A percentile compares a stretch with the other conserved stretches of the same genome.
phyloP scores from a whole-genome alignment of 768 basidiomycete species.

The Hortiboletus flavorubellus region DNA sequence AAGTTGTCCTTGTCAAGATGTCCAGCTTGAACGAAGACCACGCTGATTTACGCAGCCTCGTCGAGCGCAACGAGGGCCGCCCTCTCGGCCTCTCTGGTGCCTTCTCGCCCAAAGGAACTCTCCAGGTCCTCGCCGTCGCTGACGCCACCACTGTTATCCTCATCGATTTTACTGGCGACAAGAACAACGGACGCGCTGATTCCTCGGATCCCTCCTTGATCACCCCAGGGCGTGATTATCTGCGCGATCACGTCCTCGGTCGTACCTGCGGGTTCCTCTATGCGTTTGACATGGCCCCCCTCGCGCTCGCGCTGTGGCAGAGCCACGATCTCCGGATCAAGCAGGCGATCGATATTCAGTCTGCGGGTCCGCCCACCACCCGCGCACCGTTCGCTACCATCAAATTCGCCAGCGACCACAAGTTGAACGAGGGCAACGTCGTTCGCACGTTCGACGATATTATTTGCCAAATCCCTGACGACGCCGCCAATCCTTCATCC shows the following conservation, averaged over 20 bases:
- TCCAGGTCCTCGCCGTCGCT: slow-evolving; percentile 27
- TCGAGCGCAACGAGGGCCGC: slow-evolving; percentile 33
- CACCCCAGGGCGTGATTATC: slow-evolving; percentile 23
- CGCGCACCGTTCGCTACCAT: slow-evolving; percentile 23
- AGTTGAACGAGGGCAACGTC: slow-evolving; percentile 18
- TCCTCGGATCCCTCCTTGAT: slow-evolving; percentile 16
- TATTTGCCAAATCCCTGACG: background rate
- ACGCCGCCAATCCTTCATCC: background rate
- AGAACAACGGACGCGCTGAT: slow-evolving; percentile 34
- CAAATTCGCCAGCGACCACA: slow-evolving; percentile 7
- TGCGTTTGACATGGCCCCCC: slow-evolving; percentile 29
- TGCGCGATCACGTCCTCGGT: slow-evolving; percentile 28
- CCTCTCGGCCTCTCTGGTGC: slow-evolving; percentile 29
- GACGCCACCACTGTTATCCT: slow-evolving; percentile 27
- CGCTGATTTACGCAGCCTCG: slow-evolving; percentile 17
- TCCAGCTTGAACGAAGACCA: slow-evolving; percentile 23
- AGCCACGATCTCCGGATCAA: slow-evolving; percentile 32
- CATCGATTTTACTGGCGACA: slow-evolving; percentile 25
- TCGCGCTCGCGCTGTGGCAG: slow-evolving; percentile 32
- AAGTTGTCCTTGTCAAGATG: slow-evolving; percentile 15
- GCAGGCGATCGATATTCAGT: slow-evolving; percentile 33
- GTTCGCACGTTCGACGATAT: slow-evolving; percentile 5
- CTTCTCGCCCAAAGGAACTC: slow-evolving; percentile 21
- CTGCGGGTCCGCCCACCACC: slow-evolving; percentile 7
- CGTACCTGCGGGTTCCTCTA: slow-evolving; percentile 28